Percentiles rank a stretch among this genome's conserved stretches.
Conservation (phyloP, 140 eudicot species). For the Stevia rebaudiana region DNA sequence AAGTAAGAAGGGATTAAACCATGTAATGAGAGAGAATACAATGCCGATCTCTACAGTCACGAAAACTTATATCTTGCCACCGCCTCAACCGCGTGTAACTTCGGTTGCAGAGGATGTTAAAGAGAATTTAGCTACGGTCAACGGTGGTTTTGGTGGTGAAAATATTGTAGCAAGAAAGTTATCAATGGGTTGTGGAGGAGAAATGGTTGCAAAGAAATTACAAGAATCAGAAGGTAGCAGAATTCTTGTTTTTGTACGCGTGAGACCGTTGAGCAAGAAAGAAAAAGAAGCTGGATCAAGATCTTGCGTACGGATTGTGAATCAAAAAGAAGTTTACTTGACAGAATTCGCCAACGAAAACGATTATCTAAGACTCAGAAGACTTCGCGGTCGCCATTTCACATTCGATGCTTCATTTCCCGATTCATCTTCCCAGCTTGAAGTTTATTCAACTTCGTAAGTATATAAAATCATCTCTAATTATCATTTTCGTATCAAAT, state of each 20-base stretch:
- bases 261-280: conserved; percentile 72
- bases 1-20: conserved; percentile 15
- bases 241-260: conserved; percentile 74
- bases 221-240: conserved; percentile 42
- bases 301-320: conserved; percentile 70
- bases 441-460: conserved; percentile 80
- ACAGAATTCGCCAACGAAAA: conserved; percentile 72
- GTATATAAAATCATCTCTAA: conserved; percentile 12
- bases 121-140: conserved; percentile 38
- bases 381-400: conserved; percentile 81
- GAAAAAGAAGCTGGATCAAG: conserved; percentile 68
- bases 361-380: conserved; percentile 68
- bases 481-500: background rate
- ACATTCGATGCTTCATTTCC: conserved; percentile 79
- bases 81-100: conserved; percentile 5
- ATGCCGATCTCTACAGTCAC: conserved; percentile 36
- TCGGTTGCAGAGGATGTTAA: conserved; percentile 28
- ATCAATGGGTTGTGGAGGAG: conserved; percentile 41
- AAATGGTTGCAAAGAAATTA: conserved; percentile 25
- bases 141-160: conserved; percentile 30
- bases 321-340: conserved; percentile 67
- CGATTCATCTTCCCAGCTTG: conserved; percentile 61
- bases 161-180: conserved; percentile 61
- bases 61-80: conserved; percentile 44
- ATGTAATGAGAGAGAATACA: conserved; percentile 49